Evolutionary conservation across 179 eudicot species (phyloP).

Genomic region (Beta corolliflora): DNA sequence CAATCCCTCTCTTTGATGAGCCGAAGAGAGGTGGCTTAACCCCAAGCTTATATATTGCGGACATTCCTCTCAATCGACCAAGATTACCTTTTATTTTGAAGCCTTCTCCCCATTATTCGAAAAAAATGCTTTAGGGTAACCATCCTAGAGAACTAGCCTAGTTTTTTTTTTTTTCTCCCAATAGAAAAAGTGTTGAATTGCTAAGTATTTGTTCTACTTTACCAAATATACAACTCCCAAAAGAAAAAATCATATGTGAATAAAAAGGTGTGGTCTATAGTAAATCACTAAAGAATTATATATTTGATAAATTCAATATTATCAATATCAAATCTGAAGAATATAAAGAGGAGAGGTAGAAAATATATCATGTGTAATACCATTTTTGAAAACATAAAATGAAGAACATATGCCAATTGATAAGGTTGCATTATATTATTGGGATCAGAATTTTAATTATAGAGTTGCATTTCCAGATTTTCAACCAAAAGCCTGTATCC

Average conservation of each 20-base stretch:
- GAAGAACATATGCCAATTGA: no score
- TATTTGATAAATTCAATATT: neutral
- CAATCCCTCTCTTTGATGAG: no score
- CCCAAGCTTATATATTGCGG: no score
- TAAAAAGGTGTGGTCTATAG: neutral
- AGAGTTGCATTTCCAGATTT: neutral
- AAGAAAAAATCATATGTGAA: neutral
- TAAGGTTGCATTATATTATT: neutral
- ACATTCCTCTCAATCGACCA: no score
- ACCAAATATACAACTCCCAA: neutral
- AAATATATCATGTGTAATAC: neutral
- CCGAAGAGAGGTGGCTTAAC: no score
- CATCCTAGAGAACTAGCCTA: neutral
- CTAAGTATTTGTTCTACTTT: no score
- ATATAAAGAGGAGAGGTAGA: neutral
- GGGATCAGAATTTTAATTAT: neutral
- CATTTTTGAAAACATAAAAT: neutral
- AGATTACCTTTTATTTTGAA: no score
- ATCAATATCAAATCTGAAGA: neutral
- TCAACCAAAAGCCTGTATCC: neutral
- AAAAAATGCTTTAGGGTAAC: neutral
- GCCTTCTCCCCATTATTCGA: no score
- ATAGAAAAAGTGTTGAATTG: no score
- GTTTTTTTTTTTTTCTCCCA: neutral
- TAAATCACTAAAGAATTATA: neutral